These are phyloP conservation scores for Boletus sp. DNA, from an alignment of 1,284 basidiomycete genomes.

Conservation along the genomic window DNA sequence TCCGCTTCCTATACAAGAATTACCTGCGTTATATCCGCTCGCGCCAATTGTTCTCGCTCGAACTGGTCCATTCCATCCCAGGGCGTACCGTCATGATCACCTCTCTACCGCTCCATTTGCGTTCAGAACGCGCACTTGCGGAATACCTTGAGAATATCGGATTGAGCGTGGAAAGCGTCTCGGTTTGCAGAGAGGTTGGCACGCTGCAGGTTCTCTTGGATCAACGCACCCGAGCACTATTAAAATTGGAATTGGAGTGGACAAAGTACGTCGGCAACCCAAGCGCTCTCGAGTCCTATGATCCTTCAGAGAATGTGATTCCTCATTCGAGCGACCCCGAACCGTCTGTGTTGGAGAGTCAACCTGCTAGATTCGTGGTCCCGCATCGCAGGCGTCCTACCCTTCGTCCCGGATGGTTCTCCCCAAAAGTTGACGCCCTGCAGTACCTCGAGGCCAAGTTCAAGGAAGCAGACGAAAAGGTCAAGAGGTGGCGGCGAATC, in stretches of 20 bases:
- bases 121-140: constrained; percentile 80
- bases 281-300: constrained; percentile 69
- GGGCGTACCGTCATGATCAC: constrained; percentile 91
- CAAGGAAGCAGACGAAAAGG: constrained; percentile 73
- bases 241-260: constrained; percentile 83
- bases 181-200: constrained; percentile 81
- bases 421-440: constrained; percentile 75
- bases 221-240: constrained; percentile 70
- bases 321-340: constrained; percentile 47
- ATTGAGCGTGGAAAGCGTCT: constrained; percentile 83
- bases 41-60: constrained; percentile 89
- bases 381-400: constrained; percentile 72
- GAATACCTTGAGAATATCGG: constrained; percentile 91
- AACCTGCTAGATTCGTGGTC: constrained; percentile 57
- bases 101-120: constrained; percentile 77
- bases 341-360: constrained; percentile 43
- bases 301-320: constrained; percentile 55
- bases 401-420: constrained; percentile 64
- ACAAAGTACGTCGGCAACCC: constrained; percentile 91
- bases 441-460: constrained; percentile 81
- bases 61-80: constrained; percentile 90
- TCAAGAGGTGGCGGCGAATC: constrained; percentile 59
- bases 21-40: constrained; percentile 89
- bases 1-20: constrained; percentile 85
- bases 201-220: constrained; percentile 73